Evolutionary conservation across 495 filamentous ascomycete species (phyloP), one percentile per base, ranked within the genome.

Genomic region (Neurospora hispaniola): DNA sequence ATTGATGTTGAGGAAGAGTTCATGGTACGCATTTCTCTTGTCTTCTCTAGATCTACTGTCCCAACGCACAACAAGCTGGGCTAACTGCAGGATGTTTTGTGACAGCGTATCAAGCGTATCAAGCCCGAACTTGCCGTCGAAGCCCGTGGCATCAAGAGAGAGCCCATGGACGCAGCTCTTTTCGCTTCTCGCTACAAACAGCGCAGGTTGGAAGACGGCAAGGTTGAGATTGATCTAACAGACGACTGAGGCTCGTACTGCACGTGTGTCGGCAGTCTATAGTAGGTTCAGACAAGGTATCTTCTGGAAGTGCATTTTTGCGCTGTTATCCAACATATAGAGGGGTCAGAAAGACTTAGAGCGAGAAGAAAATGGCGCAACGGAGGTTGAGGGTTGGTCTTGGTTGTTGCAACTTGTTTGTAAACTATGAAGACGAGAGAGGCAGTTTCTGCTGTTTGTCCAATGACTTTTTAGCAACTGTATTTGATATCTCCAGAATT

Each of bases 141-240:
- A 12, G 1, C n/a, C 70, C 42, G 27, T 0, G 70, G 70, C 3
- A 35, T 59, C 70, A 71, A 71, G 41, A 41, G 70, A 35, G 70
- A 71, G 27, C 18, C 41, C 39, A 2, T 14, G 23, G 41, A 31
- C 5, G 11, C 18, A n/a, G 39, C 3, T 38, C 5, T 20, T 2
- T 59, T 71, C 5, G 5, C 31, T 23, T 27, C 38, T 9, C 70
- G 69, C 46, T 72, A 72, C 42, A 74, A 74, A n/a, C 35, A 38
- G 5, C 73, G 73, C n/a, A 39, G 71, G 31, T 11, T 72, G 44
- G 41, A 44, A 6, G 39, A 54, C 38, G 73, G 73, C 41, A 38
- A 35, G 14, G 0, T 72, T 31, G 35, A 69, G 71, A 18, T 72
- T 6, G 71, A 72, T 31, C 41, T 74, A 7, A 69, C 73, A 20